These are phyloP conservation scores for Marchantia polymorpha DNA, from an alignment of 225 moss, liverwort and hornwort species.

Conservation along the genomic window DNA sequence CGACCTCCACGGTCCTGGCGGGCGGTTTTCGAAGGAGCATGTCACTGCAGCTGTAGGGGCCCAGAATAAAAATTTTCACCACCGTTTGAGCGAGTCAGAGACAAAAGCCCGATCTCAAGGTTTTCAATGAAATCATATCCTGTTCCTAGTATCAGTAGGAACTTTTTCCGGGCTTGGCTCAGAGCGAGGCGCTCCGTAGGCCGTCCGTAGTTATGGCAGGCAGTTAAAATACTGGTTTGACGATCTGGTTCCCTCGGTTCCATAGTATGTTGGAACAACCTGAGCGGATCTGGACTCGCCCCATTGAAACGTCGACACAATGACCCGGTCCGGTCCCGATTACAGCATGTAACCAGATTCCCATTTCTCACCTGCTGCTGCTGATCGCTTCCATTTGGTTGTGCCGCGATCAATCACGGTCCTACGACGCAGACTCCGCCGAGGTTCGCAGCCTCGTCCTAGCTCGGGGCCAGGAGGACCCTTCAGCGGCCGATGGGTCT, in stretches of 20 bases:
- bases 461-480: background rate
- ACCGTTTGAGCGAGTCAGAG: background rate
- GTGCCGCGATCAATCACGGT: background rate
- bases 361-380: background rate
- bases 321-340: background rate
- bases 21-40: background rate
- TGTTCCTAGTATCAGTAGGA: background rate
- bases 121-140: background rate
- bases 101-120: background rate
- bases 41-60: background rate
- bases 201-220: no score
- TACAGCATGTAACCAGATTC: background rate
- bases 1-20: no score
- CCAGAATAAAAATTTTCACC: no score
- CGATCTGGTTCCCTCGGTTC: background rate
- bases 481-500: background rate
- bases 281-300: background rate
- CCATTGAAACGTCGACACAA: background rate
- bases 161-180: background rate
- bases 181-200: background rate
- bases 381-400: background rate
- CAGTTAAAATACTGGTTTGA: background rate
- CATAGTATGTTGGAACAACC: constrained; percentile 7
- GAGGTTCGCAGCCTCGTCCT: background rate
- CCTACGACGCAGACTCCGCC: background rate